These are phyloP conservation scores for Suillus alpinus DNA, from an alignment of 768 basidiomycete genomes.

Conservation along the genomic window DNA sequence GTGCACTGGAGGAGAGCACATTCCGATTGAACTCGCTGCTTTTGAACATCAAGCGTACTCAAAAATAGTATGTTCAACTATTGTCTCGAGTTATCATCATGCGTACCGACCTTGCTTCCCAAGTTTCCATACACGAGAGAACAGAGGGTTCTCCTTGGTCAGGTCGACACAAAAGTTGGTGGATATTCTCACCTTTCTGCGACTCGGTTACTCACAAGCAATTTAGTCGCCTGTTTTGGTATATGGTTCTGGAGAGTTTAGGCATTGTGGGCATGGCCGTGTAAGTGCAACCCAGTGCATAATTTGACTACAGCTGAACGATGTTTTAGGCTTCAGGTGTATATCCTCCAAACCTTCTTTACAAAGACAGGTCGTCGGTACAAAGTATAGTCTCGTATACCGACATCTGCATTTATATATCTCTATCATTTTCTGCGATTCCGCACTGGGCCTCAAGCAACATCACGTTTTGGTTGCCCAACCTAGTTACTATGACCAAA, in stretches of 20 bases:
- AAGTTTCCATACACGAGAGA: constrained; percentile 93
- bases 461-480: not conserved
- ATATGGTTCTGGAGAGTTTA: constrained; percentile 76
- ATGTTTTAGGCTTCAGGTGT: constrained; percentile 73
- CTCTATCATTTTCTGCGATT: not conserved
- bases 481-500: not conserved
- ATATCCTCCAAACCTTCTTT: constrained; percentile 94
- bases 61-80: constrained; percentile 76
- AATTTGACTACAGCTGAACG: constrained; percentile 5
- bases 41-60: constrained; percentile 86
- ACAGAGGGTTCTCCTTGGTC: constrained; percentile 90
- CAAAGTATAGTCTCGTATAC: constrained; percentile 58
- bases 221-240: constrained; percentile 87
- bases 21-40: constrained; percentile 87
- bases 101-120: constrained; percentile 6
- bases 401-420: not conserved
- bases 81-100: not conserved
- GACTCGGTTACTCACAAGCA: constrained; percentile 1
- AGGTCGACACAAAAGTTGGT: constrained; percentile 83
- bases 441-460: not conserved
- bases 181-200: not conserved
- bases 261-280: constrained; percentile 83
- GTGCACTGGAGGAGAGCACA: constrained; percentile 90
- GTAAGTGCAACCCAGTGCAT: constrained; percentile 45
- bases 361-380: constrained; percentile 88